Percentiles rank a stretch among this genome's conserved stretches.
Evolutionary conservation across 805 yeast genomes (phyloP).

Genomic region (Ogataea pini): DNA sequence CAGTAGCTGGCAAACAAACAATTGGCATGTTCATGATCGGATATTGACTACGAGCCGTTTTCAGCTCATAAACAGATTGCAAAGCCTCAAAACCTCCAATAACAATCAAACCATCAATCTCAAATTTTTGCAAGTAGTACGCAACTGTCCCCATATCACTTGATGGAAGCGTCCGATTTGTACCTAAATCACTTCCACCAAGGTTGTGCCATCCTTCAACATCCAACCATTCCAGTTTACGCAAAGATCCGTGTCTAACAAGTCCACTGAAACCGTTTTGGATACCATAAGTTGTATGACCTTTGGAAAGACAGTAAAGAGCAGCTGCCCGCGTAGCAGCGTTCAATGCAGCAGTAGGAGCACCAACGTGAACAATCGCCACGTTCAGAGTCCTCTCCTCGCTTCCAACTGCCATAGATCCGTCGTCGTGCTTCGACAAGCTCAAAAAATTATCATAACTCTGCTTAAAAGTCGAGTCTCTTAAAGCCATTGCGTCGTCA

Average conservation of each 20-base stretch:
- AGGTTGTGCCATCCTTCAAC: slow-evolving; percentile 83
- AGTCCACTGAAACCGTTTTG: slow-evolving; percentile 93
- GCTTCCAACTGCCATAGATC: slow-evolving; percentile 56
- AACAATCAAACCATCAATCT: slow-evolving; percentile 83
- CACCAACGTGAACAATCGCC: slow-evolving; percentile 91
- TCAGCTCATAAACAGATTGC: slow-evolving; percentile 77
- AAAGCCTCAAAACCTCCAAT: slow-evolving; percentile 99
- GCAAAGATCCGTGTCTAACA: slow-evolving; percentile 82
- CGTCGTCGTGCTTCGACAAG: slow-evolving; percentile 68
- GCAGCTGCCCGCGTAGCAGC: slow-evolving; percentile 92
- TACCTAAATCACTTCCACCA: slow-evolving; percentile 98
- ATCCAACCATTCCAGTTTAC: slow-evolving; percentile 75
- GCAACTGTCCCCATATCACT: slow-evolving; percentile 90
- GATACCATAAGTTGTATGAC: slow-evolving; percentile 88
- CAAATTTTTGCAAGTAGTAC: slow-evolving; percentile 84
- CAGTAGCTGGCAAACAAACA: slow-evolving; percentile 92
- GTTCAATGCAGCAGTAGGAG: slow-evolving; percentile 96
- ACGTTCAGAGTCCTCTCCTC: slow-evolving; percentile 57
- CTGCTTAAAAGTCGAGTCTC: slow-evolving; percentile 88
- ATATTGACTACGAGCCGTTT: slow-evolving; percentile 70
- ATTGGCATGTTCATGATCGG: slow-evolving; percentile 95
- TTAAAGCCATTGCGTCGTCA: slow-evolving; percentile 78
- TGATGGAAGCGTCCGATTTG: slow-evolving; percentile 83
- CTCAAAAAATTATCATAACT: slow-evolving; percentile 71
- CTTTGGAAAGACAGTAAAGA: slow-evolving; percentile 81